phyloP scores from a whole-genome alignment of 169 alveolate species.

The Cryptosporidium viatorum region DNA sequence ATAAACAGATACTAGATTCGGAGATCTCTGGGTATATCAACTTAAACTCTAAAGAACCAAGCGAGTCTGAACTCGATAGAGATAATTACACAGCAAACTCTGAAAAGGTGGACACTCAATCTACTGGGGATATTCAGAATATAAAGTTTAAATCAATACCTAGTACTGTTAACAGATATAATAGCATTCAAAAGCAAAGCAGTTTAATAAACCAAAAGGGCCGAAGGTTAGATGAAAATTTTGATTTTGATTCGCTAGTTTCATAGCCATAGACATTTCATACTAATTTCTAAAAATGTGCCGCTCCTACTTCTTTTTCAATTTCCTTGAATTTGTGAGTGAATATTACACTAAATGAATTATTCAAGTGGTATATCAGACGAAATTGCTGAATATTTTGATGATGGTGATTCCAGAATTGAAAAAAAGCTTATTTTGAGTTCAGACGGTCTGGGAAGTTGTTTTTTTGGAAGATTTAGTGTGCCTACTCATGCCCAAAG shows the following conservation, averaged over 20 bases:
- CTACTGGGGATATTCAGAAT: neutral
- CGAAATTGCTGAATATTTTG: conserved; percentile 57
- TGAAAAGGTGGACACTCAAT: neutral
- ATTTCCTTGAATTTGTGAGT: neutral
- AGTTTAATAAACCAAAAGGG: conserved; percentile 38
- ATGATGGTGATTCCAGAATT: conserved; percentile 15
- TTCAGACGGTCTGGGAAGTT: conserved; percentile 3
- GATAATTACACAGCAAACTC: neutral
- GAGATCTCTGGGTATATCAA: neutral
- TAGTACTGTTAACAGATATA: neutral
- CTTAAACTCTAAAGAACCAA: no score
- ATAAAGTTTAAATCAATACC: neutral
- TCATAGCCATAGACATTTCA: conserved; percentile 11
- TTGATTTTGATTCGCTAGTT: conserved; percentile 59
- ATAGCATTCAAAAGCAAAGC: conserved; percentile 2
- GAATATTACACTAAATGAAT: conserved; percentile 2
- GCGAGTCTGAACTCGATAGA: neutral
- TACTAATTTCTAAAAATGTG: neutral
- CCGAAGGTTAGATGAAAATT: conserved; percentile 47
- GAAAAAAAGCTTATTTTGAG: conserved; percentile 44
- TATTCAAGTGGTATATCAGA: neutral
- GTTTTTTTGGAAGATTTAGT: conserved; percentile 71
- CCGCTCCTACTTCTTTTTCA: conserved; percentile 25
- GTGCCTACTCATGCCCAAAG: conserved; percentile 68
- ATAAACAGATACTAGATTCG: conserved; percentile 41